Evolutionary conservation across 306 rosid species (phyloP).

Genomic region (Glycine tomentella): DNA sequence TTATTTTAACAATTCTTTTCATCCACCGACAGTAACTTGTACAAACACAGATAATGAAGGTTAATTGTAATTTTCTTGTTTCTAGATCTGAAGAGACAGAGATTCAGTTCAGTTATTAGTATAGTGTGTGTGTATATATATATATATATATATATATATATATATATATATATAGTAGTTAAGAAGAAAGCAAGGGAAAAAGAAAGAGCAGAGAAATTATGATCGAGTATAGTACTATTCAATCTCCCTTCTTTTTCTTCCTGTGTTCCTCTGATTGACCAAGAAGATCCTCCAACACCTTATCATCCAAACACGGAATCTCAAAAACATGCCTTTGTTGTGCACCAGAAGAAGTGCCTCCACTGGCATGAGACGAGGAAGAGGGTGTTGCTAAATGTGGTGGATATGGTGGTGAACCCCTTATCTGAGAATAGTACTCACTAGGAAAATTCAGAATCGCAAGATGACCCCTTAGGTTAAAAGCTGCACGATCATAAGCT

Average conservation of each 20-base stretch:
- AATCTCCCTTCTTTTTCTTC: slow-evolving; percentile 47
- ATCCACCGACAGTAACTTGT: slow-evolving; percentile 2
- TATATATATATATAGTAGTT: too few relatives aligned
- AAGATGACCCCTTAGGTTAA: slow-evolving; percentile 75
- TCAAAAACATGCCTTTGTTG: slow-evolving; percentile 64
- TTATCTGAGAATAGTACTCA: slow-evolving; percentile 71
- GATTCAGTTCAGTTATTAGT: slow-evolving; percentile 2
- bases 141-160: too few relatives aligned
- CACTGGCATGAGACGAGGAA: slow-evolving; percentile 43
- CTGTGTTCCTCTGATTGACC: slow-evolving; percentile 58
- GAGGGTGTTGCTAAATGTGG: slow-evolving; percentile 54
- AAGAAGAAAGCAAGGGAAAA: not conserved
- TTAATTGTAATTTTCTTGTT: not conserved
- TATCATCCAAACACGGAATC: slow-evolving; percentile 74
- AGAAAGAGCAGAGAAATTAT: not conserved
- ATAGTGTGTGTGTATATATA: too few relatives aligned
- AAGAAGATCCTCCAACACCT: slow-evolving; percentile 83
- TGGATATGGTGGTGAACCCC: slow-evolving; percentile 70
- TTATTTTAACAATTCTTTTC: slow-evolving; percentile 7
- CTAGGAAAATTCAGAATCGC: slow-evolving; percentile 79
- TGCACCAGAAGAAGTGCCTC: slow-evolving; percentile 39
- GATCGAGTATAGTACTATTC: not conserved
- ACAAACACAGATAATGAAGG: not conserved
- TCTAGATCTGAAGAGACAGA: not conserved
- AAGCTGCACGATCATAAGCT: slow-evolving; percentile 88